Evolutionary conservation across 805 yeast species (phyloP).

Genomic region (Starmerella davenportii): DNA sequence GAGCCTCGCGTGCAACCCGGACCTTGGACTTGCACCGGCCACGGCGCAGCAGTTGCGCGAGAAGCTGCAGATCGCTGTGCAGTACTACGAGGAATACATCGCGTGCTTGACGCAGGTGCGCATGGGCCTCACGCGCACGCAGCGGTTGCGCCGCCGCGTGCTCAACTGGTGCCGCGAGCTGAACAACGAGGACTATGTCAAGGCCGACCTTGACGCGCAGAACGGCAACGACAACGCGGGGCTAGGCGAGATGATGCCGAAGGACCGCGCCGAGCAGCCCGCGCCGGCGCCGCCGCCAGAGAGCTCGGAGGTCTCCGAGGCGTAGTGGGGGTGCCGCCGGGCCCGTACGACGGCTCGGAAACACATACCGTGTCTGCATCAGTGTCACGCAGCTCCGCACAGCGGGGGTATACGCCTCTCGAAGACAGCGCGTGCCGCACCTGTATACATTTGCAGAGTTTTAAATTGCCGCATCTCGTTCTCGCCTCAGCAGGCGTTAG

Average conservation of each 20-base stretch:
- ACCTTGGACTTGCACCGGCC: constrained; percentile 35
- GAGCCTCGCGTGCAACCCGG: constrained; percentile 28
- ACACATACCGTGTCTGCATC: no score
- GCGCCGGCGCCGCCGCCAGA: no score
- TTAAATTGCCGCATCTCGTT: no score
- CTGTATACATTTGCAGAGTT: no score
- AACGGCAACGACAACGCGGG: constrained; percentile 12
- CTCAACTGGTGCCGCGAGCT: constrained; percentile 75
- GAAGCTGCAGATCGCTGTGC: constrained; percentile 58
- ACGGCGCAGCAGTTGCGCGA: constrained; percentile 56
- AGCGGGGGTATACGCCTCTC: no score
- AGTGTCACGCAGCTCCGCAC: no score
- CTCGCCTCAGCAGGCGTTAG: no score
- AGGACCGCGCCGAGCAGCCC: constrained; percentile 4
- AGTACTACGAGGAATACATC: constrained; percentile 72
- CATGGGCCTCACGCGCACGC: constrained; percentile 60
- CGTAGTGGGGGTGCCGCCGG: no score
- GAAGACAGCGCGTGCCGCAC: no score
- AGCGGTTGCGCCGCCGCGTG: constrained; percentile 50
- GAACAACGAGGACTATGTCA: constrained; percentile 41
- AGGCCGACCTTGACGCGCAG: constrained; percentile 20
- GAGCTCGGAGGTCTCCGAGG: no score
- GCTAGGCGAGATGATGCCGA: constrained; percentile 11
- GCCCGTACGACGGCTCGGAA: no score
- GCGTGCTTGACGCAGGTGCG: constrained; percentile 59